A percentile compares a stretch with the other conserved stretches of the same genome.
phyloP scores from a whole-genome alignment of 2,329 filamentous ascomycete genomes.

The Periconia digitata region DNA sequence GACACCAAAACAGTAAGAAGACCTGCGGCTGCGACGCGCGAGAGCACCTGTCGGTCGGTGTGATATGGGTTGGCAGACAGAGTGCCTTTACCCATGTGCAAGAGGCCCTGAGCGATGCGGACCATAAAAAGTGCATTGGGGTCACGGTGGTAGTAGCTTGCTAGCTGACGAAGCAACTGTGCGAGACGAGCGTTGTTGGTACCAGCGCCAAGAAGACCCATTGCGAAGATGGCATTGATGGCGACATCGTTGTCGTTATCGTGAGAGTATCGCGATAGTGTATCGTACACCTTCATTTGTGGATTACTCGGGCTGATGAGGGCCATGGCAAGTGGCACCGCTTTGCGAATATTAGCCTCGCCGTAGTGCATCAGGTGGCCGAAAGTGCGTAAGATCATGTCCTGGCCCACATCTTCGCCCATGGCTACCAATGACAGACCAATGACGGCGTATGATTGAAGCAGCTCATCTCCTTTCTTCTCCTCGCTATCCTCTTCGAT shows the following conservation, averaged over 20 bases:
- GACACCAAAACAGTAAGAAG: conserved; percentile 87
- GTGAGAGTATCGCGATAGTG: conserved; percentile 93
- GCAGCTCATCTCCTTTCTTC: conserved; percentile 91
- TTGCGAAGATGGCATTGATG: conserved; percentile 97
- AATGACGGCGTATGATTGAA: conserved; percentile 94
- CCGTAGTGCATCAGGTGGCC: conserved; percentile 99
- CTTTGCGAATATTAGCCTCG: conserved; percentile 93
- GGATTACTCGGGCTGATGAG: conserved; percentile 96
- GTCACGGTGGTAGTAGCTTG: conserved; percentile 97
- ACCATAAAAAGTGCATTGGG: conserved; percentile 99
- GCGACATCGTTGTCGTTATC: conserved; percentile 98
- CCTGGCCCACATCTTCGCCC: conserved; percentile 97
- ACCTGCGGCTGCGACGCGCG: conserved; percentile 84
- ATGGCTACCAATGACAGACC: conserved; percentile 93
- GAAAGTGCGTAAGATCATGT: conserved; percentile 97
- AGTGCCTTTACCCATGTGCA: conserved; percentile 99
- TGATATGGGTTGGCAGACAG: conserved; percentile 98
- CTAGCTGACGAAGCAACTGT: conserved; percentile 89
- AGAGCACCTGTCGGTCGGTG: conserved; percentile 94
- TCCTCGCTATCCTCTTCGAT: conserved; percentile 87
- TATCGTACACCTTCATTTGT: conserved; percentile 99
- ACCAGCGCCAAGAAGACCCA: conserved; percentile 94
- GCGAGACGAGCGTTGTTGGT: conserved; percentile 98
- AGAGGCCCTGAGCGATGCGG: conserved; percentile 91
- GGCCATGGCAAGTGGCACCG: conserved; percentile 94